Base-by-base conservation (phyloP, 1,139 yeast species). In the Candida mesenterica region DNA sequence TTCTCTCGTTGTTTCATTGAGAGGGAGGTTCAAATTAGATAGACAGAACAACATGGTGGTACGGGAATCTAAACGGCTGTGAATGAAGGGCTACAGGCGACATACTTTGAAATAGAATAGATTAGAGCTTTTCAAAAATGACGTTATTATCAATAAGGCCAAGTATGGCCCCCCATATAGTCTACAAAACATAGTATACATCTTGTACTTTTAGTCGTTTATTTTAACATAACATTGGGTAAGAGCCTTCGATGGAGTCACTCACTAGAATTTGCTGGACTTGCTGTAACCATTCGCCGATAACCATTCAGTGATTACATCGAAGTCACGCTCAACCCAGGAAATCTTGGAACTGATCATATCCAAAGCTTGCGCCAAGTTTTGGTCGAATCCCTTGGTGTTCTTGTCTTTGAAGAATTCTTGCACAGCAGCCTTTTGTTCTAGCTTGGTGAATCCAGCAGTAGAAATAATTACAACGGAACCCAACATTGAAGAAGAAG, bases 401-500 rank as follows among this genome's bases (percentile, higher is more conserved):
- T 82, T 74, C 62, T 75, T 82, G 36, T 45, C 57, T 40, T 52
- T 62, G 55, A 84, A 86, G 68, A 85, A 87, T 34, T 58, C 57
- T 46, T 71, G 69, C 41, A 86, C 76, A 32, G 72, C 75, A 10
- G 70, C 65, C 47, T 77, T 75, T 49, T 80, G 82, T 33, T 74
- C 78, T 37, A 63, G 60, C 40, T 78, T 73, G 31, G 90, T 76
- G 62, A 83, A 85, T 2, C 86, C 82, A 23, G 82, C 65, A 8
- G 86, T 71, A 32, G 80, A 64, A 34, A 82, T 48, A 32, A 71
- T 68, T 26, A 89, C 83, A 39, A 90, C 80, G 13, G 82, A 69
- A 29, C 92, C 84, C 47, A 90, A 71, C 82, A 89, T 77, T 15
- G 88, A 73, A 44, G 84, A 73, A 19, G 86, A 82, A n/a, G 95